A percentile compares a stretch with the other conserved stretches of the same genome.
Conservation (phyloP, 2,329 filamentous ascomycete species). For the Penicillium sp. region DNA sequence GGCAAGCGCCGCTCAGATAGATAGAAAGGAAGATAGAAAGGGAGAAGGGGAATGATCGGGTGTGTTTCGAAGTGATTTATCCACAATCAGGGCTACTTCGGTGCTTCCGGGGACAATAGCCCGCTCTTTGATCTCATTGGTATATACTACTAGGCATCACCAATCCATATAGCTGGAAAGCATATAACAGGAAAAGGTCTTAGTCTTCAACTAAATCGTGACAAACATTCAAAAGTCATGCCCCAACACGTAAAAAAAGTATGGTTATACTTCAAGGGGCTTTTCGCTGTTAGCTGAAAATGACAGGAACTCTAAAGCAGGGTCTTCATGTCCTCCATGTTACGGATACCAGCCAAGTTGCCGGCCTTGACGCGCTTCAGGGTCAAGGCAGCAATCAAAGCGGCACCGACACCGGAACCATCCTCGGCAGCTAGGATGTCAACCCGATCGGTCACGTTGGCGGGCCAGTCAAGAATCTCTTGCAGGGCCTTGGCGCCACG, state of each 20-base stretch:
- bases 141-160: conserved; percentile 2
- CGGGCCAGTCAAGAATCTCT: conserved; percentile 94
- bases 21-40: no score
- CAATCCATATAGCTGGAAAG: conserved; percentile 1
- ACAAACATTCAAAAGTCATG: neutral
- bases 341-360: conserved; percentile 59
- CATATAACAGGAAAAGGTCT: neutral
- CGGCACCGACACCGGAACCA: conserved; percentile 94
- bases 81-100: neutral
- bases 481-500: conserved; percentile 85
- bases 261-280: neutral
- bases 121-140: conserved; percentile 1
- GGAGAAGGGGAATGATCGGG: no score
- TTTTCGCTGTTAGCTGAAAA: neutral
- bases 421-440: conserved; percentile 90
- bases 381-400: conserved; percentile 79
- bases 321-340: conserved; percentile 44
- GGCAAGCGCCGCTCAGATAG: no score
- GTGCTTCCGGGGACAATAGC: neutral
- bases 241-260: neutral
- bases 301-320: conserved; percentile 22
- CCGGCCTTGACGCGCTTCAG: conserved; percentile 63
- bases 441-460: conserved; percentile 81
- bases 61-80: neutral
- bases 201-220: neutral